Evolutionary conservation across 1,284 basidiomycete species (phyloP).

Genomic region (Trametes versicolor): DNA sequence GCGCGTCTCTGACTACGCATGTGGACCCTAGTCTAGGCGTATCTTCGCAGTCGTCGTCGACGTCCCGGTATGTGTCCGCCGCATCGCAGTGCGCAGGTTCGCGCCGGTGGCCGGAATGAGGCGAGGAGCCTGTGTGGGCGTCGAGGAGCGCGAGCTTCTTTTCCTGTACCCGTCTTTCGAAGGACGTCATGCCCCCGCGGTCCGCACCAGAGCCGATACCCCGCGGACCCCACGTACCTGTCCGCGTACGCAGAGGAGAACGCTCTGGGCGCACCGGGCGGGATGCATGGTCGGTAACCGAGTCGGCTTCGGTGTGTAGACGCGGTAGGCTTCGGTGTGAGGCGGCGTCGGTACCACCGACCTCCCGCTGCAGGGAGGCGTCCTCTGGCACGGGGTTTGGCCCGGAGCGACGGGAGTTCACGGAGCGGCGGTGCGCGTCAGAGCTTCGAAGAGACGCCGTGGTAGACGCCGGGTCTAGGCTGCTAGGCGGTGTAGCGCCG

Average conservation of each 20-base stretch:
- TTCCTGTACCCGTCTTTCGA: conserved; percentile 51
- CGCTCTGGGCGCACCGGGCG: conserved; percentile 17
- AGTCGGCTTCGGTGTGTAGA: background rate
- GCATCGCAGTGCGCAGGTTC: background rate
- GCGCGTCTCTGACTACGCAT: background rate
- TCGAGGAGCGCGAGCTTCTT: conserved; percentile 40
- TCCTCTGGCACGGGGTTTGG: background rate
- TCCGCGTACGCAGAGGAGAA: conserved; percentile 11
- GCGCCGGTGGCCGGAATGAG: background rate
- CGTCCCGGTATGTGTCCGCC: background rate
- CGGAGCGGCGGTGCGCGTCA: conserved; percentile 11
- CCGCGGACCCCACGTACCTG: conserved; percentile 9
- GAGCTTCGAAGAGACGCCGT: background rate
- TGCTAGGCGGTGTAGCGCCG: conserved; percentile 7
- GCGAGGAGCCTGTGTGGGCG: conserved; percentile 3
- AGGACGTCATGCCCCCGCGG: conserved; percentile 35
- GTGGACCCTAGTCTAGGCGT: conserved; percentile 33
- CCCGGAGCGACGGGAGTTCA: conserved; percentile 2
- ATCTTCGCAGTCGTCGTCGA: conserved; percentile 11
- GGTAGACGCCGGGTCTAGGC: background rate
- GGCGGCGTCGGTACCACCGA: background rate
- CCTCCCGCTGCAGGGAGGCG: background rate
- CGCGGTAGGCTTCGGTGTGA: background rate
- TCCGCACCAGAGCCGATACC: background rate
- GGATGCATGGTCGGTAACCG: background rate